Base-by-base conservation (phyloP, 768 basidiomycete genomes). In the Royoungia palumana region DNA sequence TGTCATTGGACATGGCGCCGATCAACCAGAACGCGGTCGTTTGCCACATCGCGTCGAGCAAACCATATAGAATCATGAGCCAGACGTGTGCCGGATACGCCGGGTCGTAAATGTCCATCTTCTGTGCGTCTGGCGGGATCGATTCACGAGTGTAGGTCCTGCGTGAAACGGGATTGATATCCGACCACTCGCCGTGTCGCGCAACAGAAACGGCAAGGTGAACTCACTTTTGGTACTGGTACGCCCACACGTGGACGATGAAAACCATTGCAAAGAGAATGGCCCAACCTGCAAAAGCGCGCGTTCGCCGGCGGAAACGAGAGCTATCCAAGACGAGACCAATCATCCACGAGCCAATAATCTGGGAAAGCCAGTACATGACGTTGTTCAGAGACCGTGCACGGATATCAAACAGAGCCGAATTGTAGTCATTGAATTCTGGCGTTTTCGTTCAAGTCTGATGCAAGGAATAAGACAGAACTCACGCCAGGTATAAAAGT, bases 31-130 rank as follows among this genome's bases (percentile, higher is more conserved):
- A 87, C 9, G 78, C 78, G 0, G 78, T 80, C 3, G 85, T 88
- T 63, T 90, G 89, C 85, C 87, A 91, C 79, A 87, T 83, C 0
- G 89, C 73, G 55, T 91, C 88, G 38, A 89, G 73, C 4, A 89
- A 59, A 35, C 87, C 85, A 58, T 79, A 86, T 61, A 81, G 76
- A 44, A 85, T 75, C 67, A 82, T 88, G 11, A 91, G 68, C 66
- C 75, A 75, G 16, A 85, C 65, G 42, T 75, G 75, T 17, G 50
- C 53, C 16, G 57, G 59, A 35, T 44, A 62, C 1, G 25, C 35
- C 9, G 38, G 2, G 43, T 59, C 47, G 19, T 60, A 70, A 40
- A 87, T 80, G 59, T 88, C 85, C 62, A 87, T 77, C 53, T 77
- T 77, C 20, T 64, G 52, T 1, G 72, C 54, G 28, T 69, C 62